Conservation (phyloP, 1,284 basidiomycete genomes). For the Rugosomyces carneus region DNA sequence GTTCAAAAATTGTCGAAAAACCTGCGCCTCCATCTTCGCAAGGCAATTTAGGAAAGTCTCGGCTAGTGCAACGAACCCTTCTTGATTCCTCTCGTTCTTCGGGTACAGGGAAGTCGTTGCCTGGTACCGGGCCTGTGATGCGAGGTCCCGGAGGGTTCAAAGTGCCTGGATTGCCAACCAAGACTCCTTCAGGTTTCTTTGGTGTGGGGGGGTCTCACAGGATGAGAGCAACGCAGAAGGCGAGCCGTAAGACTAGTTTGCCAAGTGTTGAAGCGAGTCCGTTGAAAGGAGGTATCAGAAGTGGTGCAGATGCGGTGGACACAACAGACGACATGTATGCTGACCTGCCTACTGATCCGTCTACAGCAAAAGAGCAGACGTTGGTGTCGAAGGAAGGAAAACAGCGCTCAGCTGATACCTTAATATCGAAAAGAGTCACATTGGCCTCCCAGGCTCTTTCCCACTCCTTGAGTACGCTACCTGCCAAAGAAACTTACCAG, state of each 20-base stretch:
- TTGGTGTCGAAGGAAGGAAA: conserved; percentile 22
- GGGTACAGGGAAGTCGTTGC: conserved; percentile 4
- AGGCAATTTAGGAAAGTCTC: conserved; percentile 1
- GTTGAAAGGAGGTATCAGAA: conserved; percentile 42
- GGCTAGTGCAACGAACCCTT: conserved; percentile 10
- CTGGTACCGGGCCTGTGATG: conserved; percentile 12
- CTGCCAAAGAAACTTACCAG: conserved; percentile 25
- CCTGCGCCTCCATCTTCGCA: conserved; percentile 4
- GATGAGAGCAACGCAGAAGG: conserved; percentile 36
- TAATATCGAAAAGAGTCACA: conserved; percentile 45
- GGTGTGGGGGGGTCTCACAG: conserved; percentile 18
- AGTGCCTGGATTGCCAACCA: conserved; percentile 4
- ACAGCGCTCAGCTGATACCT: conserved; percentile 24
- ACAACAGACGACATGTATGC: conserved; percentile 17
- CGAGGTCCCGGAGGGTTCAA: conserved; percentile 19
- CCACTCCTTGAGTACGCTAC: conserved; percentile 44
- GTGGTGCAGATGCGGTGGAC: conserved; percentile 13
- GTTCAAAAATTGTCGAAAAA: neutral
- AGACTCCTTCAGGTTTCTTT: conserved; percentile 11
- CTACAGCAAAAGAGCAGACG: neutral
- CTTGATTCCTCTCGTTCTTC: conserved; percentile 8
- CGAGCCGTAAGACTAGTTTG: conserved; percentile 58
- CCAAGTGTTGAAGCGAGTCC: conserved; percentile 55
- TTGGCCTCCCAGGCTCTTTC: conserved; percentile 52
- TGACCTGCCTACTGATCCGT: neutral